phyloP scores from a whole-genome alignment of 768 basidiomycete species.

The Candolleomyces efflorescens region DNA sequence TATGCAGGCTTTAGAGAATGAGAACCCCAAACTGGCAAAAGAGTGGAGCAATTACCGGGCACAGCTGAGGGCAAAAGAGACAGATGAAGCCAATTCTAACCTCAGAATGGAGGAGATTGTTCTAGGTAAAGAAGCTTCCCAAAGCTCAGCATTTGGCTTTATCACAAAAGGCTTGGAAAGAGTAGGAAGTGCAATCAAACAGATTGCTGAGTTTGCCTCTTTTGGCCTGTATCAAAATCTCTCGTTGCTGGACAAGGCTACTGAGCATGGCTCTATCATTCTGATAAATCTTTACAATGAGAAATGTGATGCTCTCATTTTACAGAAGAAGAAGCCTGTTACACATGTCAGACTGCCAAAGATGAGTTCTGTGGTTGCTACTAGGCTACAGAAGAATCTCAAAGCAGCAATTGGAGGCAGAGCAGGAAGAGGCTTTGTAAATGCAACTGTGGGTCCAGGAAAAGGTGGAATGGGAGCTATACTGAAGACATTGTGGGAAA shows the following conservation, averaged over 20 bases:
- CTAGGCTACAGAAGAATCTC: background rate
- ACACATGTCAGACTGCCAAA: background rate
- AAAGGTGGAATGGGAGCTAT: background rate
- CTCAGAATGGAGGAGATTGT: background rate
- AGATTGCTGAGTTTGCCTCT: background rate
- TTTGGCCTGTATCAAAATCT: background rate
- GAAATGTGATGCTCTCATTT: background rate
- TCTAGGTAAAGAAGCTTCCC: background rate
- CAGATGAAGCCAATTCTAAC: background rate
- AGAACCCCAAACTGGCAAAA: background rate
- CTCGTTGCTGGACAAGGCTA: background rate
- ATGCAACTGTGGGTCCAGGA: background rate
- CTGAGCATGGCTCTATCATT: background rate
- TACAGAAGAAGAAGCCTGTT: background rate
- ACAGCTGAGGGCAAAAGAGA: background rate
- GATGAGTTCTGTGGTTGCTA: background rate
- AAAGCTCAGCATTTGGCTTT: background rate
- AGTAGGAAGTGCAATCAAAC: background rate
- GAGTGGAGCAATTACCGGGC: background rate
- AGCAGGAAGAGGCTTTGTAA: background rate
- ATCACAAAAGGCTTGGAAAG: background rate
- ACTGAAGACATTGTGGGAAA: background rate
- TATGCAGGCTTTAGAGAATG: background rate
- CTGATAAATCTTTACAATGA: background rate
- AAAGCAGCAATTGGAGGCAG: background rate